phyloP scores from a whole-genome alignment of 305 asterid genomes.

The Stenogyne calaminthoides region DNA sequence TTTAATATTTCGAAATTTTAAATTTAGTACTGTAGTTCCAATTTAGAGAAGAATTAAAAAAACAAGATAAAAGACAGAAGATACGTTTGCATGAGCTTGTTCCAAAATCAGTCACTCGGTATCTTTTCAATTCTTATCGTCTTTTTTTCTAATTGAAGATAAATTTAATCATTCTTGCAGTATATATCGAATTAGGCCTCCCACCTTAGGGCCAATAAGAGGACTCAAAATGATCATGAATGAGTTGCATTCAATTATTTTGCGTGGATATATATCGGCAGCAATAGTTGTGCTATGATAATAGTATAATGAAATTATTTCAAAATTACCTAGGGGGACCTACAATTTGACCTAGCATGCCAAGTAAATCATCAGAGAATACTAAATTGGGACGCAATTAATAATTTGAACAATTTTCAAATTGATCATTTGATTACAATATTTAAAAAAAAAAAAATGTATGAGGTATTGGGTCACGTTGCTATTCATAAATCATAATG shows the following conservation, averaged over 20 bases:
- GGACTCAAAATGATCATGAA: conserved; percentile 24
- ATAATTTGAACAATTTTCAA: background rate
- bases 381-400: background rate
- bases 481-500: no score
- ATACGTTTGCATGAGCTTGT: background rate
- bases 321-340: conserved; percentile 9
- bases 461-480: no score
- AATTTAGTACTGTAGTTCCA: no score
- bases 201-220: conserved; percentile 21
- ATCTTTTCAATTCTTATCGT: background rate
- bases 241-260: conserved; percentile 21
- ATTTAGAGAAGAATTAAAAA: background rate
- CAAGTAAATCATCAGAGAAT: background rate
- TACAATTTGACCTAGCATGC: conserved; percentile 28
- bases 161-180: background rate
- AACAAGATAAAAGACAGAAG: background rate
- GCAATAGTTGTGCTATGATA: conserved; percentile 11
- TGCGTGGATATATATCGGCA: conserved; percentile 24
- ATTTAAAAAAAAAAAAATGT: no score
- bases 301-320: conserved; percentile 15
- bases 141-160: background rate
- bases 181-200: conserved; percentile 17
- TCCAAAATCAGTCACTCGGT: background rate
- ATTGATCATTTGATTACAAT: no score
- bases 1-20: no score